Evolutionary conservation across 1,139 yeast species (phyloP).

Genomic region (Yamadazyma songkhlaensis): DNA sequence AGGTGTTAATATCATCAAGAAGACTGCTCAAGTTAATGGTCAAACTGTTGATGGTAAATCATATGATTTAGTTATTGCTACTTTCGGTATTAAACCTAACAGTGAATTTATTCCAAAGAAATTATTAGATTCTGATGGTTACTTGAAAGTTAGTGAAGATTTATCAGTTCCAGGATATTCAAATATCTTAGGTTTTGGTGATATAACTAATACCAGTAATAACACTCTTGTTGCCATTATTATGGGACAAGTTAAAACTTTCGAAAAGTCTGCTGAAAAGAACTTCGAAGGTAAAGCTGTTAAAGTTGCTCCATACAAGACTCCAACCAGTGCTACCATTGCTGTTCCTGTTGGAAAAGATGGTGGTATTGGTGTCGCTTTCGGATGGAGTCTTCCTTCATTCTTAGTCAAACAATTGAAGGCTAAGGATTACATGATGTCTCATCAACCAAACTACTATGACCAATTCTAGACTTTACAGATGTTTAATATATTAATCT

Average conservation of each 20-base stretch:
- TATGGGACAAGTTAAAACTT: conserved; percentile 12
- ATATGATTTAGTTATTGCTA: conserved; percentile 23
- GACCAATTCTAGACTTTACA: not conserved
- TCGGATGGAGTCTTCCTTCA: conserved; percentile 28
- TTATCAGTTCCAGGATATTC: conserved; percentile 17
- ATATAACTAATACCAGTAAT: conserved; percentile 18
- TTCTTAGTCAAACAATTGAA: conserved; percentile 27
- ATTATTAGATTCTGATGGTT: conserved; percentile 16
- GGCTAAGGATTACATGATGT: conserved; percentile 20
- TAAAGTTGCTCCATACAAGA: conserved; percentile 14
- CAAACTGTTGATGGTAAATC: conserved; percentile 3
- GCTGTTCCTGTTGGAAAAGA: conserved; percentile 30
- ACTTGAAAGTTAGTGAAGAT: conserved; percentile 18
- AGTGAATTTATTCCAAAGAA: conserved; percentile 16
- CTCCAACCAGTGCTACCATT: conserved; percentile 7
- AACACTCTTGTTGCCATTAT: conserved; percentile 12
- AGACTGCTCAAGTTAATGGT: conserved; percentile 6
- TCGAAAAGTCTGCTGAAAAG: conserved; percentile 2
- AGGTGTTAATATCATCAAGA: conserved; percentile 22
- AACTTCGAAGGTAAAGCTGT: conserved; percentile 7
- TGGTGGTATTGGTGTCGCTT: conserved; percentile 35
- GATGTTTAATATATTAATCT: too few species aligned
- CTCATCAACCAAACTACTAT: conserved; percentile 7
- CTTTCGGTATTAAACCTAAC: conserved; percentile 19
- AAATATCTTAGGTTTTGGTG: conserved; percentile 25